phyloP scores from a whole-genome alignment of 164 flowering plant species.

The Akebia trifoliata region DNA sequence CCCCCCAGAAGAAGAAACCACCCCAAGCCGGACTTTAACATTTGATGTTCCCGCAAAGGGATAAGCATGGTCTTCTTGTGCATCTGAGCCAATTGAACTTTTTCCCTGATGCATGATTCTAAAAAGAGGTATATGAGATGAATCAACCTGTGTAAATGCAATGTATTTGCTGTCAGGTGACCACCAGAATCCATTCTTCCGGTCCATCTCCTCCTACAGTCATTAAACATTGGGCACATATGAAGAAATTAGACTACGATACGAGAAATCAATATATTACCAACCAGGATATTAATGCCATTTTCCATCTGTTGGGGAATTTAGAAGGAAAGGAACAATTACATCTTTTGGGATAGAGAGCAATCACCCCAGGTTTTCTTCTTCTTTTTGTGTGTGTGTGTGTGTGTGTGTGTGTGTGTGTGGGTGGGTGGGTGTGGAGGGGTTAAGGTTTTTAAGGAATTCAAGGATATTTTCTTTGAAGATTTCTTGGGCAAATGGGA shows the following conservation, averaged over 20 bases:
- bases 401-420: too few relatives aligned
- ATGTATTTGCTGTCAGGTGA: constrained; percentile 83
- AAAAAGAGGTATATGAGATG: constrained; percentile 65
- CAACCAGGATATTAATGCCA: too few relatives aligned
- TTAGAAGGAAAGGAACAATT: too few relatives aligned
- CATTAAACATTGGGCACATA: constrained; percentile 13
- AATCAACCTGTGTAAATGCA: constrained; percentile 88
- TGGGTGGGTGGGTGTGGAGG: too few relatives aligned
- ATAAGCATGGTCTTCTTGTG: constrained; percentile 94
- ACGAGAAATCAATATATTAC: too few relatives aligned
- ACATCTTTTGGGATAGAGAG: too few relatives aligned
- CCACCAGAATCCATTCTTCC: constrained; percentile 97
- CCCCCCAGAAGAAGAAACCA: constrained; percentile 61
- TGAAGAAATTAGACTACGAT: not conserved
- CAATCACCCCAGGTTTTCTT: too few relatives aligned
- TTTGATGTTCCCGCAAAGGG: constrained; percentile 88
- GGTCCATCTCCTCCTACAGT: constrained; percentile 90
- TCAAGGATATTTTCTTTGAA: too few relatives aligned
- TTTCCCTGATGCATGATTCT: constrained; percentile 97
- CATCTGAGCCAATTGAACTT: constrained; percentile 71
- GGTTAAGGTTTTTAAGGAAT: too few relatives aligned
- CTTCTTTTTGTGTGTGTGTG: too few relatives aligned
- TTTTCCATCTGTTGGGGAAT: too few relatives aligned
- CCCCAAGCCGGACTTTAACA: constrained; percentile 80
- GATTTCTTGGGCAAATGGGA: too few relatives aligned